Conservation (phyloP, 83 land plant species). For the Larix sibirica region DNA sequence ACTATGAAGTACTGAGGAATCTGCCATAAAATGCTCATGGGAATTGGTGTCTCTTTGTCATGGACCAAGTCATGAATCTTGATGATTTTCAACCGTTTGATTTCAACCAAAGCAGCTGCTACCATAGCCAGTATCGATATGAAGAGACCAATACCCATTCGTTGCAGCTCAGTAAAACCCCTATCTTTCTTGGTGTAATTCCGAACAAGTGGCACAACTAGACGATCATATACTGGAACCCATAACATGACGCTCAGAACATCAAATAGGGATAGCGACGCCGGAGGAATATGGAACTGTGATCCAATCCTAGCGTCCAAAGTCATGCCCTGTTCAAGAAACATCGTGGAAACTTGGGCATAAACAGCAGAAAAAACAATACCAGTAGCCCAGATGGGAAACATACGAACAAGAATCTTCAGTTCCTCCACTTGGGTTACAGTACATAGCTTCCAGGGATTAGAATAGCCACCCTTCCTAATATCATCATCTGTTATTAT, state of each 20-base stretch:
- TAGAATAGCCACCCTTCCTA: slow-evolving; percentile 25
- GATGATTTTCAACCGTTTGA: slow-evolving; percentile 38
- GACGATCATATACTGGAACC: slow-evolving; percentile 32
- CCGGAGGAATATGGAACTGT: slow-evolving; percentile 37
- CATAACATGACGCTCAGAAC: slow-evolving; percentile 33
- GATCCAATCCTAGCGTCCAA: slow-evolving; percentile 51
- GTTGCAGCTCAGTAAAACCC: slow-evolving; percentile 52
- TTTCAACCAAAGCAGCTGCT: slow-evolving; percentile 69
- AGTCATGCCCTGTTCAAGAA: slow-evolving; percentile 64
- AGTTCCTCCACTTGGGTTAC: slow-evolving; percentile 83
- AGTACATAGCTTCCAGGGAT: slow-evolving; percentile 73
- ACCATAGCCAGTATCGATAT: slow-evolving; percentile 43
- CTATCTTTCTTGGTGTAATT: slow-evolving; percentile 43
- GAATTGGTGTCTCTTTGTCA: slow-evolving; percentile 23
- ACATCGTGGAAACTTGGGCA: slow-evolving; percentile 51
- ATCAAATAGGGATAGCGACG: slow-evolving; percentile 38
- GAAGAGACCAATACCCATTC: slow-evolving; percentile 59
- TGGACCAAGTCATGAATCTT: slow-evolving; percentile 24
- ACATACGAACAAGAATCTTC: slow-evolving; percentile 54
- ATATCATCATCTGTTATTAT: slow-evolving; percentile 50
- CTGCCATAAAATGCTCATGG: slow-evolving; percentile 73
- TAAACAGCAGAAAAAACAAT: slow-evolving; percentile 49
- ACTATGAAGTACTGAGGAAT: slow-evolving; percentile 62
- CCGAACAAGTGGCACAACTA: slow-evolving; percentile 47
- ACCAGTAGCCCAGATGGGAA: slow-evolving; percentile 63